These are phyloP conservation scores for Trichoderma cornu-damae DNA, from an alignment of 2,329 filamentous ascomycete genomes.

Conservation along the genomic window DNA sequence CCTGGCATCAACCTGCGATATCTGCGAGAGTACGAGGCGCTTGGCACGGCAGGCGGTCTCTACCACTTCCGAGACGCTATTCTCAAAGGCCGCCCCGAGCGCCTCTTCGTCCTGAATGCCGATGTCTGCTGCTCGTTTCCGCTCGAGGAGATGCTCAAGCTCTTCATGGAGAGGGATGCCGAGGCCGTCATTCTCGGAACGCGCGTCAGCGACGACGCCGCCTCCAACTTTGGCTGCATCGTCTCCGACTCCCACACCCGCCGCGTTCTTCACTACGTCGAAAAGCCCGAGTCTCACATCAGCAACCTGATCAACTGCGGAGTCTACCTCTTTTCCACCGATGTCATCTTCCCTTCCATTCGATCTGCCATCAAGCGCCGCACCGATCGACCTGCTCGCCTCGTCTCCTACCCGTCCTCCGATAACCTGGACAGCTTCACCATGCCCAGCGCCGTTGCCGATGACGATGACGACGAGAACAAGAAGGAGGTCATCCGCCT, in stretches of 20 bases:
- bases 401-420: constrained; percentile 91
- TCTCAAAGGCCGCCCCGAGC: constrained; percentile 88
- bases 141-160: constrained; percentile 86
- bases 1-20: constrained; percentile 84
- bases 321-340: constrained; percentile 93
- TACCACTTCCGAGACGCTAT: constrained; percentile 99
- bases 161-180: constrained; percentile 91
- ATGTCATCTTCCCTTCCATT: constrained; percentile 95
- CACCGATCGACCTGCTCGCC: constrained; percentile 73
- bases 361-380: constrained; percentile 92
- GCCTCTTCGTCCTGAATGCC: constrained; percentile 95
- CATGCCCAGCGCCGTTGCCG: constrained; percentile 35
- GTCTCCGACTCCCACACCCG: constrained; percentile 91
- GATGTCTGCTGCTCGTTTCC: constrained; percentile 99
- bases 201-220: constrained; percentile 81
- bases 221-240: constrained; percentile 96
- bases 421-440: constrained; percentile 76
- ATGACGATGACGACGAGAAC: constrained; percentile 45
- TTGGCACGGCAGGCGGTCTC: constrained; percentile 91
- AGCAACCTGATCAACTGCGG: constrained; percentile 99
- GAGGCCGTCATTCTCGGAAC: constrained; percentile 96
- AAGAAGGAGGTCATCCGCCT: constrained; percentile 86
- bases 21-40: constrained; percentile 91
- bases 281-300: constrained; percentile 94
- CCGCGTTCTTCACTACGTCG: constrained; percentile 96